Base-by-base conservation (phyloP, 2,329 filamentous ascomycete species). In the Periconia macrospinosa region DNA sequence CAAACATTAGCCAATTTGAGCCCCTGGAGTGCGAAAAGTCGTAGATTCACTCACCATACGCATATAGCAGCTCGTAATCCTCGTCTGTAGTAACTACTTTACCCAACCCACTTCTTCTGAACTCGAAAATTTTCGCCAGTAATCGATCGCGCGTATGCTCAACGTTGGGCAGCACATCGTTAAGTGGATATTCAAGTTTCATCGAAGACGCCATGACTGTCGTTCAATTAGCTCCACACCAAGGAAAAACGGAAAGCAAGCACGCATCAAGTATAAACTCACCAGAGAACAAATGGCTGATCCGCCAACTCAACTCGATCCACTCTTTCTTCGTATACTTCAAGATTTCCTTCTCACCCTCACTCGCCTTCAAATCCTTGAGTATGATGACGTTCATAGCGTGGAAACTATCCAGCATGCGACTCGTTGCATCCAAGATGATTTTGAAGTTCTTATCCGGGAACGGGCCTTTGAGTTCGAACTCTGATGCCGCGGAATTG, bases 351-450 rank as follows among this genome's bases (percentile, higher is more conserved):
- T 88, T 86, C 75, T 97, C 93, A 3, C 93, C 92, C 23, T 88
- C 84, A 2, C 87, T 91, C 1, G 91, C 83, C 37, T 83, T 83
- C 11, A 87, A 79, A 54, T 93, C 90, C 66, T 92, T 93, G 67
- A 89, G 83, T 37, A 96, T 92, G 57, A 97, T 87, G 11, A 97
- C 85, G 58, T 93, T 95, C 91, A 99, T 96, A 48, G 92, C 91
- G 68, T 97, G 92, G 73, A 99, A 97, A 37, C 91, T 88, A 73
- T 97, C 92, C 5, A 97, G 85, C 75, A 97, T 90, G 49, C 89
- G 86, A 57, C 88, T 87, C 1, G 92, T 96, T 10, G 88, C 88
- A 19, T 85, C 83, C 69, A 97, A 83, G 53, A 97, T 89, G 35
- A 86, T 84, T 5, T 83, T 84, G 69, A 90, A 92, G 15, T 85